phyloP scores from a whole-genome alignment of 192 early-diverging fungal species.

The Entrophospora sp. region DNA sequence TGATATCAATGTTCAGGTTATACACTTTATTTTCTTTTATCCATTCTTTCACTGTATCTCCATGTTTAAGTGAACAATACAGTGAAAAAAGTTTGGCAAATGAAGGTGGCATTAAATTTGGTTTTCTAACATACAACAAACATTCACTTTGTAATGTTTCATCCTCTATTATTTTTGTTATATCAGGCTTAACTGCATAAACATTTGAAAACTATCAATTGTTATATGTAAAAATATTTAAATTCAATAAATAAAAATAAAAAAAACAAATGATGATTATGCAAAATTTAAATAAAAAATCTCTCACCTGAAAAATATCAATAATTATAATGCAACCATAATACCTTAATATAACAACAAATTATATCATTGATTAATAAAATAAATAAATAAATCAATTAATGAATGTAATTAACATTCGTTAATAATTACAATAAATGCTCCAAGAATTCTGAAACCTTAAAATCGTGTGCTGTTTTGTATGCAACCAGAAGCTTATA shows the following conservation, averaged over 20 bases:
- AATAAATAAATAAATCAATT: no score
- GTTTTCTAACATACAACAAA: conserved; percentile 58
- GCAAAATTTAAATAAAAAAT: not conserved
- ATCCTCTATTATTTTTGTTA: conserved; percentile 54
- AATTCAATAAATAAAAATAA: not conserved
- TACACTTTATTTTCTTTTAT: conserved; percentile 64
- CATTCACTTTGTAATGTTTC: conserved; percentile 69
- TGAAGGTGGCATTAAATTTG: conserved; percentile 43
- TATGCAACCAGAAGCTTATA: no score
- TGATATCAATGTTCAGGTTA: conserved; percentile 65
- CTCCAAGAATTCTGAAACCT: no score
- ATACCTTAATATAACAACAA: no score
- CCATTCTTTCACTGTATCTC: conserved; percentile 78
- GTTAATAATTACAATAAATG: no score
- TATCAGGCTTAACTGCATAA: conserved; percentile 60
- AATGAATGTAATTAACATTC: no score
- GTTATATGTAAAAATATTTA: not conserved
- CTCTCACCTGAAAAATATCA: conserved; percentile 75
- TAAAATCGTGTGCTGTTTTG: no score
- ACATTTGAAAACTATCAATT: conserved; percentile 80
- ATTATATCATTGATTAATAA: no score
- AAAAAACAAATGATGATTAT: not conserved
- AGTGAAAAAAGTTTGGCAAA: conserved; percentile 66
- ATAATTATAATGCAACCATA: conserved; percentile 86
- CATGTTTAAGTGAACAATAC: conserved; percentile 72